Evolutionary conservation across 2,329 filamentous ascomycete species (phyloP), one percentile per base, ranked within the genome.

Genomic region (Fonsecaea pugnacius): DNA sequence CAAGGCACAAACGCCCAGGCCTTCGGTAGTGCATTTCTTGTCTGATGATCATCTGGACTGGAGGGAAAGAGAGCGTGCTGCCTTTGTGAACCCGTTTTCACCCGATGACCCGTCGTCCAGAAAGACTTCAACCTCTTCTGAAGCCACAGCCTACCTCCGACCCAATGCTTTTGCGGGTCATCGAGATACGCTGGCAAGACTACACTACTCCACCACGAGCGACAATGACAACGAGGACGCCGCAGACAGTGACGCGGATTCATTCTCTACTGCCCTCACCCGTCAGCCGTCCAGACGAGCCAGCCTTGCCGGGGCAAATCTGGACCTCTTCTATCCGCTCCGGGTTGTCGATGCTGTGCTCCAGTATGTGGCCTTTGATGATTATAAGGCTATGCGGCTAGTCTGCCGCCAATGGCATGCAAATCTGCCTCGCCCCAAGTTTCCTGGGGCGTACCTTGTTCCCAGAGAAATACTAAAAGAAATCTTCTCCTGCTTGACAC

Each of bases 381-480:
- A 70, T 46, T 71, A 65, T 53, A 68, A 68, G 36, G 58, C 46
- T 40, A 53, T 72, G 56, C 66, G 70, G 16, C 48, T 69, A 16
- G 65, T 67, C 3, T 71, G 67, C 50, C 67, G 68, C 33, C 61
- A 61, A 40, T 72, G 69, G 70, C 36, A 62, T 53, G 48, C 43
- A 12, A 40, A 40, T 40, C 51, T 71, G 6, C 66, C 69, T 53
- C 55, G 35, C 32, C 66, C 67, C 10, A 53, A 16, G 10, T 57
- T 67, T 14, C 63, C 63, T n/a, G 59, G 67, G 4, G 38, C 65
- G n/a, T 67, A 69, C 43, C 62, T 58, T 12, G 55, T 72, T 14
- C 83, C 84, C 0, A 70, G 74, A 9, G 84, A 86, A 69, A 78
- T 85, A 21, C 56, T 85, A 1, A 77, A 82, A 51, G 74, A 80